Evolutionary conservation across 2,329 filamentous ascomycete genomes (phyloP), one percentile per base, ranked within the genome.

Genomic region (Trichoderma sp.): DNA sequence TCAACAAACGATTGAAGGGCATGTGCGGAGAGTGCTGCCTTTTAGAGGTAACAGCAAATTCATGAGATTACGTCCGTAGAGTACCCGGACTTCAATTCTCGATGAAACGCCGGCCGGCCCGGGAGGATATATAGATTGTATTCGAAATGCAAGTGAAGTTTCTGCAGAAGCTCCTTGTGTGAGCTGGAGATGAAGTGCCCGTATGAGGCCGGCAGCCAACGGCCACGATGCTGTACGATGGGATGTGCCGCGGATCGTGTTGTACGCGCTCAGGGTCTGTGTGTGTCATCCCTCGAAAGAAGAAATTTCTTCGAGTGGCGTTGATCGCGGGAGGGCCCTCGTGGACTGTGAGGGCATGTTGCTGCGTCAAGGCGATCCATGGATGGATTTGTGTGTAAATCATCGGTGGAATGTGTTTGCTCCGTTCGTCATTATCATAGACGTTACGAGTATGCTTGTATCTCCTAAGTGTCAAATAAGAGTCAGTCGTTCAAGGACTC

Each of bases 341-440:
- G 3, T 58, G 43, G 56, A 48, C 41, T 26, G 28, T 59, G 56
- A 59, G n/a, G 44, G 48, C 44, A 45, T 59, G 28, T 14, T 24
- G 26, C 28, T 14, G 19, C 1, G 7, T 45, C 5, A 26, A 17
- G 9, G 15, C 30, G 9, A 34, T 34, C 30, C 30, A 34, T 34
- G 30, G 9, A 34, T 34, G 30, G 9, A 24, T 34, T 10, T 34
- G 30, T 10, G 5, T 26, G 17, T 28, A 3, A 44, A 3, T 3
- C 7, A n/a, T 34, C 6, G n/a, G 10, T 21, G 21, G 7, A 19
- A 34, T 44, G 1, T 1, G 43, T 5, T 3, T 19, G 17, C 1
- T 19, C 43, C 14, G 5, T 14, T 15, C 15, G 51, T 9, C n/a
- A 7, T 43, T 56, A 14, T 28, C 24, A 9, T 24, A 24, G 21